Evolutionary conservation across 805 yeast species (phyloP), one percentile per base, ranked within the genome.

Genomic region (Dipodascus albidus): DNA sequence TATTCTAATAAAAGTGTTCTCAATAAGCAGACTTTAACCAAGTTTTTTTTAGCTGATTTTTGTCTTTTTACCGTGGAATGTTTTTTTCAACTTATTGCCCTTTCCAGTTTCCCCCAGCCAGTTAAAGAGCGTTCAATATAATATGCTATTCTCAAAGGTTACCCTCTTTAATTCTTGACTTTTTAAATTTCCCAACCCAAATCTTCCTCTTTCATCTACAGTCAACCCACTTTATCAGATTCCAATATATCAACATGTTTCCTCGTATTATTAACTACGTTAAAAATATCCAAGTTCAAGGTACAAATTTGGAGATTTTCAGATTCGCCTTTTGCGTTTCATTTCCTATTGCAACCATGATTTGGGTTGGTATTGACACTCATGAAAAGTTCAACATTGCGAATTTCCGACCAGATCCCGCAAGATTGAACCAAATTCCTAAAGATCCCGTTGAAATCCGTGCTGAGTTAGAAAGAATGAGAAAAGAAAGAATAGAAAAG

Each of bases 341-440:
- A 60, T 80, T 95, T 0, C 98, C 98, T 0, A 85, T 90, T 49
- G 77, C 80, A n/a, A 85, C 88, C 63, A 90, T 90, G 98, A 84
- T 87, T 69, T 90, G 85, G 62, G 90, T 88, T 48, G 97, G 98
- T 65, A 78, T 85, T 42, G 90, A 90, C 62, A 85, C 97, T 1
- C 96, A 90, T 67, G 79, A 75, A 61, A 90, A 88, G 71, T 81
- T 90, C 67, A 87, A 88, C 64, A 82, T 89, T 50, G 95, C 95
- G 6, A 96, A 96, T 20, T 90, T 87, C 70, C 89, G 96, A 96
- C 98, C 98, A 2, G 97, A 89, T 67, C 96, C 96, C 47, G 85
- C 85, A 47, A 85, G 96, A 1, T 75, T 88, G 60, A 89, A 90
- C 66, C 84, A 87, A 69, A 83, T 90, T 35, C 98, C 98, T 2